A percentile compares a stretch with the other conserved stretches of the same genome.
These are phyloP conservation scores for Bjerkandera adusta DNA, from an alignment of 1,284 basidiomycete species.

Conservation along the genomic window DNA sequence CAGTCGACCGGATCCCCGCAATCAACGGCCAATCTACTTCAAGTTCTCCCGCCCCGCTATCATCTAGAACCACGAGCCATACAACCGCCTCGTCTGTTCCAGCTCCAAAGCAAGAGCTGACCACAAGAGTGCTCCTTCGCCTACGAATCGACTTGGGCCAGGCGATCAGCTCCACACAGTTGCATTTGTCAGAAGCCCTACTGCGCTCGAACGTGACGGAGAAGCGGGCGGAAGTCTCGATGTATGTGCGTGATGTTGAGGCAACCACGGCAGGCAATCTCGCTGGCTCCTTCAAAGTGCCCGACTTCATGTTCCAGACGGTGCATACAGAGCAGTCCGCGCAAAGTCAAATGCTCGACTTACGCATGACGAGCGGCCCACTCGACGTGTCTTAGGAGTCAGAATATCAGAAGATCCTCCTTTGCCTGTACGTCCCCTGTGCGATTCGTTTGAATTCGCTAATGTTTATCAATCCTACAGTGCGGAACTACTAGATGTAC, in stretches of 20 bases:
- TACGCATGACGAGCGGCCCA: conserved; percentile 75
- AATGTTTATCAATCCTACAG: conserved; percentile 37
- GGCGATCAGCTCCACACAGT: conserved; percentile 61
- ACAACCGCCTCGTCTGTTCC: conserved; percentile 12
- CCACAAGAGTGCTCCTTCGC: conserved; percentile 63
- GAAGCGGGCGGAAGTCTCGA: conserved; percentile 54
- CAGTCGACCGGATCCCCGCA: conserved; percentile 81
- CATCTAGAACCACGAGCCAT: conserved; percentile 9
- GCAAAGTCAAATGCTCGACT: conserved; percentile 59
- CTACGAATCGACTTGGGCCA: conserved; percentile 79
- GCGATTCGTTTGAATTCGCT: background rate
- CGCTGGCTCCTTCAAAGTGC: conserved; percentile 66
- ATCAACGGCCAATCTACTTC: conserved; percentile 39
- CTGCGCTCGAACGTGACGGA: conserved; percentile 63
- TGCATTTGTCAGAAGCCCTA: conserved; percentile 61
- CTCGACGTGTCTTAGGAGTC: conserved; percentile 70
- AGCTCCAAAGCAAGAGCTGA: conserved; percentile 45
- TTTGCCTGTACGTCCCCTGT: conserved; percentile 63
- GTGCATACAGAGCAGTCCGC: conserved; percentile 52
- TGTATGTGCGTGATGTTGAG: conserved; percentile 63
- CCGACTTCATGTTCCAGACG: conserved; percentile 77
- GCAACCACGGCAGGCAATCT: conserved; percentile 73
- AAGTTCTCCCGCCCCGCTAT: conserved; percentile 18
- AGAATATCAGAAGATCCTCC: conserved; percentile 73
- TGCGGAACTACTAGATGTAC: conserved; percentile 74